Evolutionary conservation across 202 grass and related monocot genomes (phyloP), one percentile per base, ranked within the genome.

Genomic region (Panicum virgatum): DNA sequence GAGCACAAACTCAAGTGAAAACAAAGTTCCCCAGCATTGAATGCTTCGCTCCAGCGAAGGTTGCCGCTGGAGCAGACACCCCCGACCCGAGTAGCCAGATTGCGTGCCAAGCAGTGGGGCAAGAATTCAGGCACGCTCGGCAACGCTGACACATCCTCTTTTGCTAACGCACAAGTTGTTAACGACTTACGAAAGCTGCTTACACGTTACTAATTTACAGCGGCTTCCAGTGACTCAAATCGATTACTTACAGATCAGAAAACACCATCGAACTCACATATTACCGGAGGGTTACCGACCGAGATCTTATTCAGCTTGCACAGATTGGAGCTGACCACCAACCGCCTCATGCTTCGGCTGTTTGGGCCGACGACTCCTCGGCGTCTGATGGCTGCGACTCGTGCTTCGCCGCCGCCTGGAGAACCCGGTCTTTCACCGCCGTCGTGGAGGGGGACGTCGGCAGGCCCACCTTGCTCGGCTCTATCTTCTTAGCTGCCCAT

Each of bases 331-430:
- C 23, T 23, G 12, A 8, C 29, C 8, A 29, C 10, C 23, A 37
- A 37, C 3, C 32, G 32, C 32, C 58, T 92, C 84, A 94, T 43
- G 95, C 81, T 88, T 97, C 92, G 1, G 94, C 95, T 22, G 87
- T 56, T 56, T 83, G 80, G 65, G 77, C 42, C 26, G 73, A 73
- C 29, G 85, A 66, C 78, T 90, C 94, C 1, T 93, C 85, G 1
- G 59, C 66, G 2, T 93, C 96, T 3, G 89, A 68, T 26, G 96
- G 92, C 60, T 96, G 85, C 16, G 96, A 96, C 58, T 93, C 90
- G 1, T 98, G 96, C 86, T 93, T 98, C 32, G 96, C 96, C 1
- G 96, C 96, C 6, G 92, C 96, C 62, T 96, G 86, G 34, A 98
- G 80, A 13, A 96, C 96, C 27, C 92, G 88, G 83, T 98, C 92